These are phyloP conservation scores for Chlorella sp. DNA, from an alignment of 139 green algal species.

Conservation along the genomic window DNA sequence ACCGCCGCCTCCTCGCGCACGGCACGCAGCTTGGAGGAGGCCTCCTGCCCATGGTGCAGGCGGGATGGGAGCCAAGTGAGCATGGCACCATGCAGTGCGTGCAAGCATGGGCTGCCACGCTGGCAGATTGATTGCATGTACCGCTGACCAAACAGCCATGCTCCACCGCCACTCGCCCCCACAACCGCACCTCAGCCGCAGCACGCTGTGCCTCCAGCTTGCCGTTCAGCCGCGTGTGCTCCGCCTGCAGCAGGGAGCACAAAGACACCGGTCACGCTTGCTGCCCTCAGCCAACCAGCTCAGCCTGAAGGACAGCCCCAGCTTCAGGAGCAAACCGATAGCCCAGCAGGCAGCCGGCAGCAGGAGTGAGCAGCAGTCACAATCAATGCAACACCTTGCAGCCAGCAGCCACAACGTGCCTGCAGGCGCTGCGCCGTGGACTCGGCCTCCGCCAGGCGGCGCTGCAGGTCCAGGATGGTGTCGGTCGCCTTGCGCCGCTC, in stretches of 20 bases:
- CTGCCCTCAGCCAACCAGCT: no score
- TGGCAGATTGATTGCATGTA: no score
- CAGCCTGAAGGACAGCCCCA: no score
- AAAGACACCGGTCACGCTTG: no score
- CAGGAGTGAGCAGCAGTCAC: no score
- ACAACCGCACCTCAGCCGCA: conserved; percentile 36
- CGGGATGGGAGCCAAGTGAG: background rate
- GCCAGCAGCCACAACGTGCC: no score
- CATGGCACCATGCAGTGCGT: background rate
- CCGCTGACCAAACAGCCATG: no score
- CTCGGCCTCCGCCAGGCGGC: conserved; percentile 41
- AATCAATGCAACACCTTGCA: no score
- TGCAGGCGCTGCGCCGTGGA: conserved; percentile 30
- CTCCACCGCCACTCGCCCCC: background rate
- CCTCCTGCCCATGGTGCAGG: conserved; percentile 16
- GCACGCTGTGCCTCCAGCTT: conserved; percentile 27
- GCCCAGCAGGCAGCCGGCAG: no score
- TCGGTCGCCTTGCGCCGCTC: conserved; percentile 50
- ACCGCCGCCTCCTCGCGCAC: conserved; percentile 39
- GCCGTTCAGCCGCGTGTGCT: conserved; percentile 31
- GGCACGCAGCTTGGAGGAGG: conserved; percentile 33
- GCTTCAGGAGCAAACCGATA: no score
- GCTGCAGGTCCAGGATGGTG: conserved; percentile 53
- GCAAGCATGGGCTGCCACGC: no score
- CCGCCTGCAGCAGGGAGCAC: background rate